These are phyloP conservation scores for Penicillium simplicissimum DNA, from an alignment of 495 filamentous ascomycete genomes.

Conservation along the genomic window DNA sequence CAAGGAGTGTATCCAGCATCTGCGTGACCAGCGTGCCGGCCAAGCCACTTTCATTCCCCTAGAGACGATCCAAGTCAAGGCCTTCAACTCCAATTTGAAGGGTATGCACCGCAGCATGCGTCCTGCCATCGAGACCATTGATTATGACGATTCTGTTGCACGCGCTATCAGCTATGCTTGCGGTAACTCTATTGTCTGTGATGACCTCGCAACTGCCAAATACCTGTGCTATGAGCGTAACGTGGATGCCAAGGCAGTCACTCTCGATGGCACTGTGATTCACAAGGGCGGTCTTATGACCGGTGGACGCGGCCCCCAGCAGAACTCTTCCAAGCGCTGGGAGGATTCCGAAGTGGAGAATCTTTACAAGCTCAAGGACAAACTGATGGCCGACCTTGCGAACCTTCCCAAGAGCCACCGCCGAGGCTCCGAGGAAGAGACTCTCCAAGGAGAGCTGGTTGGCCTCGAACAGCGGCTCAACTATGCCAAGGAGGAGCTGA, in stretches of 20 bases:
- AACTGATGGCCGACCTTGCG: slow-evolving; percentile 68
- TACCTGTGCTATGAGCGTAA: slow-evolving; percentile 83
- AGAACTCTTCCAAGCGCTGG: slow-evolving; percentile 71
- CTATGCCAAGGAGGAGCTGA: slow-evolving; percentile 73
- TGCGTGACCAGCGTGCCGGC: slow-evolving; percentile 82
- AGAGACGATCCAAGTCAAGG: slow-evolving; percentile 93
- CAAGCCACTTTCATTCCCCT: slow-evolving; percentile 92
- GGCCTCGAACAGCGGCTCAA: slow-evolving; percentile 78
- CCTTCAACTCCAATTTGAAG: slow-evolving; percentile 85
- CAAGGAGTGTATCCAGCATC: slow-evolving; percentile 89
- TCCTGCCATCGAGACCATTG: slow-evolving; percentile 92
- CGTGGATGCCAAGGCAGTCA: slow-evolving; percentile 91
- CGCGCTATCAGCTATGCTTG: slow-evolving; percentile 94
- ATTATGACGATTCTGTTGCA: slow-evolving; percentile 84
- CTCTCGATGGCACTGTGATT: slow-evolving; percentile 87
- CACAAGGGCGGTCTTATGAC: slow-evolving; percentile 98
- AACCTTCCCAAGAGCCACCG: slow-evolving; percentile 75
- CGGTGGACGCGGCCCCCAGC: slow-evolving; percentile 77
- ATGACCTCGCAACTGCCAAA: slow-evolving; percentile 80
- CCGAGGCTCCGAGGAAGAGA: slow-evolving; percentile 73
- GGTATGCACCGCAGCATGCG: slow-evolving; percentile 82
- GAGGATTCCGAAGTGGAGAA: slow-evolving; percentile 87
- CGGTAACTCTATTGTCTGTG: slow-evolving; percentile 93
- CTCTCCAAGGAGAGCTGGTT: slow-evolving; percentile 73
- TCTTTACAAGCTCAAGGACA: slow-evolving; percentile 68